Evolutionary conservation across 2,329 filamentous ascomycete genomes (phyloP).

Genomic region (Chaetomiaceae sp.): DNA sequence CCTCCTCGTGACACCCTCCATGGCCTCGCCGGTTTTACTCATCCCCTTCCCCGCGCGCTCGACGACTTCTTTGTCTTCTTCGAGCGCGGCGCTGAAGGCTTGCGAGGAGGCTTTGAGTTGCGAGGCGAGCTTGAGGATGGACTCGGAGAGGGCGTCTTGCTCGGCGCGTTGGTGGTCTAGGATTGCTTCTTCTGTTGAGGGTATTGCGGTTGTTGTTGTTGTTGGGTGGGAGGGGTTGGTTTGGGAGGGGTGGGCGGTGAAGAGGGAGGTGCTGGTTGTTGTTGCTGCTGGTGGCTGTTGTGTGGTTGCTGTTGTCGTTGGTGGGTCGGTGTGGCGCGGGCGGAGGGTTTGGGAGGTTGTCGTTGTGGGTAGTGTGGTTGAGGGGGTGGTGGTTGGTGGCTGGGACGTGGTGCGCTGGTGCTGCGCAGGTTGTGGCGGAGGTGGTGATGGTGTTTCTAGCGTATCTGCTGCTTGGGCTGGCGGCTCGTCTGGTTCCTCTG

Average conservation of each 20-base stretch:
- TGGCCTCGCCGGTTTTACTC: constrained; percentile 68
- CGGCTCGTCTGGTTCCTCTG: constrained; percentile 23
- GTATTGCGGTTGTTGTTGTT: constrained; percentile 31
- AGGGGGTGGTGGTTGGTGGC: not conserved
- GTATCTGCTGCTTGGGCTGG: not conserved
- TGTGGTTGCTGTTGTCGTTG: constrained; percentile 8
- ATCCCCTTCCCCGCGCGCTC: constrained; percentile 68
- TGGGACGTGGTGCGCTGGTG: constrained; percentile 9
- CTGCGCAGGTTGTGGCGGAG: not conserved
- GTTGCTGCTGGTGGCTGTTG: constrained; percentile 6
- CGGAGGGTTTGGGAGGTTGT: constrained; percentile 35
- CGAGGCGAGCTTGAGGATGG: constrained; percentile 74
- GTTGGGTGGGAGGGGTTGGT: constrained; percentile 15
- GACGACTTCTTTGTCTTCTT: constrained; percentile 67
- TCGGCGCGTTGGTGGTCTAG: constrained; percentile 73
- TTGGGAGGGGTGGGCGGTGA: constrained; percentile 24
- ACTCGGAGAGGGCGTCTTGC: constrained; percentile 76
- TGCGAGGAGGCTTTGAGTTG: constrained; percentile 72
- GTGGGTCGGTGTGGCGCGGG: constrained; percentile 12
- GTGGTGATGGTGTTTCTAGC: constrained; percentile 1
- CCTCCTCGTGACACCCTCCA: constrained; percentile 69
- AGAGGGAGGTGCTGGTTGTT: constrained; percentile 18
- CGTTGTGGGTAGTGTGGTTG: constrained; percentile 14
- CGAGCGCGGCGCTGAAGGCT: constrained; percentile 66
- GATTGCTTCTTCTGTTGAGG: constrained; percentile 66